Evolutionary conservation across 202 grass and related monocot species (phyloP).

Genomic region (Panicum virgatum): DNA sequence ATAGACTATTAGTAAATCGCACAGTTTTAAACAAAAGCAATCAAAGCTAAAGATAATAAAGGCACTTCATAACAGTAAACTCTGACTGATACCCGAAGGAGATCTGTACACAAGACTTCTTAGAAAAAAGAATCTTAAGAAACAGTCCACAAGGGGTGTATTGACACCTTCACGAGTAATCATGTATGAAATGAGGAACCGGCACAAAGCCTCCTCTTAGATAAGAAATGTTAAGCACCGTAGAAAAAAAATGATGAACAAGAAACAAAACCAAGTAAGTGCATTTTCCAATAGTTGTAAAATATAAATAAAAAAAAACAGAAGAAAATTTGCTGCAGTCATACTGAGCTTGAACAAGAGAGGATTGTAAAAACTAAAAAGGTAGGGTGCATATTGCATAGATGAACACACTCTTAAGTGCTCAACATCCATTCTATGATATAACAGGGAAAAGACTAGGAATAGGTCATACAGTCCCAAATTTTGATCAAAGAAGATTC

Average conservation of each 20-base stretch:
- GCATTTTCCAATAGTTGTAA: not conserved
- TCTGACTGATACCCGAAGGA: not conserved
- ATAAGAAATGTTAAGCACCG: not conserved
- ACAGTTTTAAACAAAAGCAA: slow-evolving; percentile 1
- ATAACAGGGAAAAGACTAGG: slow-evolving; percentile 13
- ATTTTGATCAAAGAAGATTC: slow-evolving; percentile 12
- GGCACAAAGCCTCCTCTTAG: not conserved
- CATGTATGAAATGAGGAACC: slow-evolving; percentile 14
- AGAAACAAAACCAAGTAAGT: not conserved
- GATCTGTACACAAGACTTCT: slow-evolving; percentile 9
- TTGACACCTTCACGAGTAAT: not conserved
- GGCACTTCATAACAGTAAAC: not conserved
- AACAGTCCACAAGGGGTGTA: not conserved
- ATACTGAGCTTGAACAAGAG: not conserved
- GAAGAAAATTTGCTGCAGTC: not conserved
- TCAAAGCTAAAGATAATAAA: not conserved
- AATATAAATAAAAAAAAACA: slow-evolving; percentile 3
- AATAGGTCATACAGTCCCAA: not conserved
- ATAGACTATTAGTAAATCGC: slow-evolving; percentile 31
- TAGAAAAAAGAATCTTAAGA: not conserved
- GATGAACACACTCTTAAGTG: not conserved
- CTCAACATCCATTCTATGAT: slow-evolving; percentile 16
- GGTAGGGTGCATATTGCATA: not conserved
- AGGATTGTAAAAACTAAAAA: slow-evolving; percentile 7
- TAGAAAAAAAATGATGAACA: not conserved